Evolutionary conservation across 495 filamentous ascomycete species (phyloP).

Genomic region (Neurospora sp.): DNA sequence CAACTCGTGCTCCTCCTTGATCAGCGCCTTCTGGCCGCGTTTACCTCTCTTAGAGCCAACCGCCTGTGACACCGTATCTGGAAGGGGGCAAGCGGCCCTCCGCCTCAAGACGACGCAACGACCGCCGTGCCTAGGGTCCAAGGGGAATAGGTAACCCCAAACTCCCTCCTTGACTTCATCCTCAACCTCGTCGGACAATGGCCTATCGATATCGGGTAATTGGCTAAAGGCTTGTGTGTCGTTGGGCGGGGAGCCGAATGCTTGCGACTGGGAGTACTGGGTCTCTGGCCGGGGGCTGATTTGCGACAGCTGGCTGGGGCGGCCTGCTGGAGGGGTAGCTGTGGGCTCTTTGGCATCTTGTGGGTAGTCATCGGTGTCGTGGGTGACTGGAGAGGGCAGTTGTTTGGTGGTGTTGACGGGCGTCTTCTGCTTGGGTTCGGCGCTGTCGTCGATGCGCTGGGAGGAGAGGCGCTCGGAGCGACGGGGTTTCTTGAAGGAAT

Average conservation of each 20-base stretch:
- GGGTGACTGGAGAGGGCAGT: conserved; percentile 75
- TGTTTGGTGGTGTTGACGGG: conserved; percentile 54
- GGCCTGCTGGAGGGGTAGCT: conserved; percentile 57
- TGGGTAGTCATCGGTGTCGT: conserved; percentile 46
- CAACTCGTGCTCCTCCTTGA: conserved; percentile 46
- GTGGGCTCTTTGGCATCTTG: conserved; percentile 59
- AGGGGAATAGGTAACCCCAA: conserved; percentile 88
- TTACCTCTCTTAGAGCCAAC: conserved; percentile 16
- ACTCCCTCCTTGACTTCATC: conserved; percentile 85
- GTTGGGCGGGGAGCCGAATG: conserved; percentile 23
- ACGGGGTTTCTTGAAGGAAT: conserved; percentile 55
- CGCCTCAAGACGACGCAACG: conserved; percentile 60
- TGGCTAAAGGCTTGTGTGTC: conserved; percentile 67
- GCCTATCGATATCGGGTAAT: conserved; percentile 50
- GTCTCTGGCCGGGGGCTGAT: conserved; percentile 21
- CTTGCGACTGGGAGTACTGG: conserved; percentile 35
- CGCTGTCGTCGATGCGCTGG: conserved; percentile 27
- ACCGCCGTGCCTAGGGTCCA: conserved; percentile 59
- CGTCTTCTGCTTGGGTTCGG: conserved; percentile 37
- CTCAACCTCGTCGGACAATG: conserved; percentile 68
- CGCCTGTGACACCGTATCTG: conserved; percentile 25
- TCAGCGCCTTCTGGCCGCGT: conserved; percentile 30
- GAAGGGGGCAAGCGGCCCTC: conserved; percentile 51
- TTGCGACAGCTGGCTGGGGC: conserved; percentile 46
- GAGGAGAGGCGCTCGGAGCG: conserved; percentile 50